Conservation (phyloP, 1,139 yeast genomes). For the Spathaspora sp. region DNA sequence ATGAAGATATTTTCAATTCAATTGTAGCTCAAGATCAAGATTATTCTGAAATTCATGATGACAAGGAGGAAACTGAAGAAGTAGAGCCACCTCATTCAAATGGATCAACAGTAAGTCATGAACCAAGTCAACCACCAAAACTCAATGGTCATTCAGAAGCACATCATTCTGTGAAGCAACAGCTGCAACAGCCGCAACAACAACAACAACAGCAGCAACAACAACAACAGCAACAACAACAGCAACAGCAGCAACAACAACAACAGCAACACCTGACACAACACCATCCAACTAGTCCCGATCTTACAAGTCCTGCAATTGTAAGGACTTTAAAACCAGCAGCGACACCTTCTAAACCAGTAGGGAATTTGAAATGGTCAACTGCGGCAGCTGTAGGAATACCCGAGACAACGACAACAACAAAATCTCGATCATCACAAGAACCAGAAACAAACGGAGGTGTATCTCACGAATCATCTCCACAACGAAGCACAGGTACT, state of each 20-base stretch:
- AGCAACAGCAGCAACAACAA: neutral
- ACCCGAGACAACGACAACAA: conserved; percentile 7
- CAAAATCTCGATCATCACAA: conserved; percentile 5
- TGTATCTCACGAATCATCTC: conserved; percentile 2
- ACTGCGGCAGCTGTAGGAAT: conserved; percentile 53
- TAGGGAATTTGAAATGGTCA: conserved; percentile 68
- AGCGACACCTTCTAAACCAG: conserved; percentile 62
- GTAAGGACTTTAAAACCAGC: conserved; percentile 65
- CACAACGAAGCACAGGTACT: conserved; percentile 3
- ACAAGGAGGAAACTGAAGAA: neutral
- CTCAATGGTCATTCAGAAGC: conserved; percentile 4
- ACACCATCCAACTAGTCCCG: conserved; percentile 18
- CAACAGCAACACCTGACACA: conserved; percentile 5
- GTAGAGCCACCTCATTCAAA: neutral
- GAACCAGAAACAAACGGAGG: conserved; percentile 8
- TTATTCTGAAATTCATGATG: conserved; percentile 15
- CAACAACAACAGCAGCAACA: conserved; percentile 5
- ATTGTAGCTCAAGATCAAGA: conserved; percentile 15
- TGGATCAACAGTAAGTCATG: conserved; percentile 2
- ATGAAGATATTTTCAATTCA: conserved; percentile 41
- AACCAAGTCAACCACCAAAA: conserved; percentile 1
- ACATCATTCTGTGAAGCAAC: neutral
- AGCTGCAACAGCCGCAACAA: conserved; percentile 2
- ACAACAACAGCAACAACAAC: neutral
- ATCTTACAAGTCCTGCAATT: conserved; percentile 29